A percentile compares a stretch with the other conserved stretches of the same genome.
These are phyloP conservation scores for Xylaria sp. DNA, from an alignment of 2,329 filamentous ascomycete genomes.

Conservation along the genomic window DNA sequence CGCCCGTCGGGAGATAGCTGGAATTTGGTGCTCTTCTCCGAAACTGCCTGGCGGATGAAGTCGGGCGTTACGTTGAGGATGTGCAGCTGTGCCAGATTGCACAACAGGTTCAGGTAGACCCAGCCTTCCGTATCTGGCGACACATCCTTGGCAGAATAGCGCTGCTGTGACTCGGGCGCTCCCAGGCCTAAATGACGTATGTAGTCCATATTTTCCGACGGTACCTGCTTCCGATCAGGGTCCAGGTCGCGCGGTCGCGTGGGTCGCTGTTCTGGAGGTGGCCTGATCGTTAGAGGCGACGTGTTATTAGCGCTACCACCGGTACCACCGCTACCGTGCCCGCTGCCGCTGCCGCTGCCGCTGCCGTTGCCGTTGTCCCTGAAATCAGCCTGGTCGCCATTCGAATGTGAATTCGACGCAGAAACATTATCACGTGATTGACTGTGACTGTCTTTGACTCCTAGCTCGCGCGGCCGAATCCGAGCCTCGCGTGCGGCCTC, in stretches of 20 bases:
- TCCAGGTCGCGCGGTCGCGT: slow-evolving; percentile 78
- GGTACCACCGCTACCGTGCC: slow-evolving; percentile 33
- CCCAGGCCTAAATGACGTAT: slow-evolving; percentile 73
- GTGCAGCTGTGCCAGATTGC: slow-evolving; percentile 81
- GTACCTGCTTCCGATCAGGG: slow-evolving; percentile 73
- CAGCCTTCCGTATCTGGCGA: slow-evolving; percentile 71
- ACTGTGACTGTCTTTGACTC: slow-evolving; percentile 43
- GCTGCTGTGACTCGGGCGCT: slow-evolving; percentile 56
- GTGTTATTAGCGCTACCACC: slow-evolving; percentile 34
- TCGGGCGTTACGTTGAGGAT: slow-evolving; percentile 80
- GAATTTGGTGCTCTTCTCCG: slow-evolving; percentile 72
- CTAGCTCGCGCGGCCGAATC: slow-evolving; percentile 43
- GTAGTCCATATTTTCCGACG: slow-evolving; percentile 78
- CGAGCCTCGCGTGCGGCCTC: slow-evolving; percentile 52
- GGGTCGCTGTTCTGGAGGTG: slow-evolving; percentile 69
- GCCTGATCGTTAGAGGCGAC: slow-evolving; percentile 42
- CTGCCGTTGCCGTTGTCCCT: slow-evolving; percentile 39
- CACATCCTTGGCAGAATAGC: slow-evolving; percentile 51
- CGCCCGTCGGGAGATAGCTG: slow-evolving; percentile 77
- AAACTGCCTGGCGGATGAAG: slow-evolving; percentile 74
- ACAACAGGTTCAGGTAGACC: slow-evolving; percentile 80
- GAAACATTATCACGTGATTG: slow-evolving; percentile 49
- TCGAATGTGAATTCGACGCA: slow-evolving; percentile 45
- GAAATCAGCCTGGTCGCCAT: slow-evolving; percentile 50
- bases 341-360: slow-evolving; percentile 26